Base-by-base conservation (phyloP, 345 rosid species). In the Brassica cretica region DNA sequence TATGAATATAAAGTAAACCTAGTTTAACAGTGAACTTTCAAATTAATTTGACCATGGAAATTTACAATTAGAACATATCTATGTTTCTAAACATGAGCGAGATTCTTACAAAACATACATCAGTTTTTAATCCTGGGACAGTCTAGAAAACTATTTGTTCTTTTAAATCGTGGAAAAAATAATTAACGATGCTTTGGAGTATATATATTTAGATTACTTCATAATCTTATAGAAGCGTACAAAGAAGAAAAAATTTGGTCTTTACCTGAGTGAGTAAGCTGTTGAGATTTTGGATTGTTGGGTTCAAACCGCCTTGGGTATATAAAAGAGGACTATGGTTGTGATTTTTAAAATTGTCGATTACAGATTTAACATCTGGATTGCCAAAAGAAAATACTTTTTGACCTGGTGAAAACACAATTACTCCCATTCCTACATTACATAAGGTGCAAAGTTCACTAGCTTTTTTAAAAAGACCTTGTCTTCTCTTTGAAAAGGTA, bases 301-400 rank as follows among this genome's bases (percentile, higher is more conserved):
- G 82, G 4, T 83, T 83, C 2, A 84, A 78, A 51, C 84, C 85
- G 29, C 83, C 74, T 76, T 84, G 84, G 0, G 82, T 25, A 55
- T 75, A n/a, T n/a, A 0, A 56, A 11, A 19, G 18, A 15, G 51
- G 44, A 46, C 69, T 21, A 1, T 56, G 73, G 29, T 18, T 62
- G 8, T 70, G 39, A 37, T 70, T 56, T 10, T 87, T 75, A 65
- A 81, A 91, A 0, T 76, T 76, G 0, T 84, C 37, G 0, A 87
- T 1, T 4, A 84, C 67, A 14, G 80, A 63, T 12, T 81, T 85
- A 6, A 86, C 83, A 8, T 78, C n/a, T 10, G 89, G 89, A 68
- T 79, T 86, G n/a, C 93, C 89, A 9, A 88, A 89, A 24, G 90
- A 82, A 75, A 83, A 88, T 10, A 73, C 76, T 84, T 91, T 88